Evolutionary conservation across 306 rosid genomes (phyloP), one percentile per base, ranked within the genome.

Genomic region (Sindora glabra): DNA sequence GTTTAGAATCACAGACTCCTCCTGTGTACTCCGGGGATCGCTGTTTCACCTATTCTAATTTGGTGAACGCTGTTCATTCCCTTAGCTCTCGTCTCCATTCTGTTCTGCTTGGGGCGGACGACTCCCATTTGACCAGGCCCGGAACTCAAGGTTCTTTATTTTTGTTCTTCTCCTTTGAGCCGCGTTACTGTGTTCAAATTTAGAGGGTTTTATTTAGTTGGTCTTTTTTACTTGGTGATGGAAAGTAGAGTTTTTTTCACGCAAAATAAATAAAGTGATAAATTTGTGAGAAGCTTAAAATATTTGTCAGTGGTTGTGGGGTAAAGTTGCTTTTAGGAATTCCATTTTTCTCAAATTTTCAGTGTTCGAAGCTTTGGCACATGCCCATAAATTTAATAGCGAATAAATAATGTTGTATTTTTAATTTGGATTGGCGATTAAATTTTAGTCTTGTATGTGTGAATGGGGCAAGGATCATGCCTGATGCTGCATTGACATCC

Each of bases 81-180:
- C 87, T 91, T 68, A 67, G 80, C 64, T 62, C 77, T 68, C 95
- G 92, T 37, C 76, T 89, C 69, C 67, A 67, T 62, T 76, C 82
- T 22, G 38, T 75, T 62, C 73, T 78, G 59, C 49, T 58, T n/a
- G 82, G 77, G 47, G 72, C 49, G n/a, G 77, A 75, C 39, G 77
- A 70, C 59, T 65, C 80, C 2, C 72, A 46, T 74, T 59, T 76
- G 75, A 70, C 73, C 70, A 40, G 22, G 16, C 50, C 44, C 56
- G 39, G 50, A 47, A 27, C 73, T 36, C 63, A 34, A 77, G 86
- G 90, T 83, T 67, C 33, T 40, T 19, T 71, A 24, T 47, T 56
- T 32, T 40, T 27, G 9, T 65, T 52, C 49, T 22, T 25, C 34
- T 29, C 8, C 34, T 29, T 29, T 29, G 34, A 29, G 34, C 34